Evolutionary conservation across 2,329 filamentous ascomycete genomes (phyloP).

Genomic region (Trichoderma cornu-damae): DNA sequence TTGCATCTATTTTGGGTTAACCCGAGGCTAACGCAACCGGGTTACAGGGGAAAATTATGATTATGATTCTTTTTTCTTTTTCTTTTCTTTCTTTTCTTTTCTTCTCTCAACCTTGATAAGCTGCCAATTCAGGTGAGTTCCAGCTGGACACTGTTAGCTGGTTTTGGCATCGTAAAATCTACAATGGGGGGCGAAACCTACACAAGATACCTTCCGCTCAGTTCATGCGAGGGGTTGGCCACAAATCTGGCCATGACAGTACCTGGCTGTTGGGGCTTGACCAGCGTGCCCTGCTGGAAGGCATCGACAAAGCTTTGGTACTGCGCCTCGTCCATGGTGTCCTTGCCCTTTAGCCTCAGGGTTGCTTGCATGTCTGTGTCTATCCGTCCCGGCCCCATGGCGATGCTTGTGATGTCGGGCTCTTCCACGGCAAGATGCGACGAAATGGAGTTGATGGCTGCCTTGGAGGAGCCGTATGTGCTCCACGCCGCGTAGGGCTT

Average conservation of each 20-base stretch:
- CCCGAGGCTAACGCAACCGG: constrained; percentile 22
- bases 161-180: not conserved
- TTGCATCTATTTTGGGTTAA: constrained; percentile 11
- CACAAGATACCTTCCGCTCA: constrained; percentile 74
- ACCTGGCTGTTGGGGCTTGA: constrained; percentile 79
- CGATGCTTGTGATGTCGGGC: constrained; percentile 64
- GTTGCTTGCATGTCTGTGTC: constrained; percentile 89
- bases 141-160: constrained; percentile 28
- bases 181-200: constrained; percentile 38
- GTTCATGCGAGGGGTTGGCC: constrained; percentile 54
- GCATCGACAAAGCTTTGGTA: constrained; percentile 65
- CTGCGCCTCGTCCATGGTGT: constrained; percentile 48
- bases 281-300: constrained; percentile 64
- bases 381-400: constrained; percentile 73
- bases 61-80: no score
- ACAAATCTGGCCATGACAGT: constrained; percentile 78
- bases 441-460: constrained; percentile 74
- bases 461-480: constrained; percentile 77
- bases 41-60: constrained; percentile 8
- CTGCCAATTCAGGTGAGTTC: constrained; percentile 44
- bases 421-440: constrained; percentile 72
- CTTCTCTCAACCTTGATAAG: constrained; percentile 48
- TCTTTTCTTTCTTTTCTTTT: no score
- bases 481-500: constrained; percentile 68
- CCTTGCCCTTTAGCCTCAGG: constrained; percentile 58